Evolutionary conservation across 805 yeast species (phyloP).

Genomic region (Lipomyces japonicus): DNA sequence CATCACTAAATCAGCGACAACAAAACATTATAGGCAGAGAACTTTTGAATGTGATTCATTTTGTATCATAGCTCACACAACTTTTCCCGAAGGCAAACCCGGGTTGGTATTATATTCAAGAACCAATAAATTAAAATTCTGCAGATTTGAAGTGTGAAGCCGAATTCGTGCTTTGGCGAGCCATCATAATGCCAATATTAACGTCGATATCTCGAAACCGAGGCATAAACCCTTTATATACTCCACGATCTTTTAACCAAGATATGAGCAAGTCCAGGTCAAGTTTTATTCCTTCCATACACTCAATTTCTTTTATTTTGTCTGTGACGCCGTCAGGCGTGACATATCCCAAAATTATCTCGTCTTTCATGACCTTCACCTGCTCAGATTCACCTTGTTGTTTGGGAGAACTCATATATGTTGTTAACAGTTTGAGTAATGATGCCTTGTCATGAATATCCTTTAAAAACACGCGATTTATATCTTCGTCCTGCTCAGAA

Average conservation of each 20-base stretch:
- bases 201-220: conserved; percentile 6
- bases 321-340: conserved; percentile 8
- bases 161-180: too few species aligned
- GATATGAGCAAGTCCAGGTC: conserved; percentile 9
- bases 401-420: not conserved
- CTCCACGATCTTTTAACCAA: conserved; percentile 10
- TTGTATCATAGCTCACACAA: too few species aligned
- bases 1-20: too few species aligned
- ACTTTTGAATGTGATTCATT: too few species aligned
- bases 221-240: conserved; percentile 5
- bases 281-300: not conserved
- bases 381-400: not conserved
- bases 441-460: conserved; percentile 1
- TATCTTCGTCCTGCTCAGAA: not conserved
- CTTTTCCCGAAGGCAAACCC: too few species aligned
- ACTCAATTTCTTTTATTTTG: not conserved
- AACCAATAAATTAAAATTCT: too few species aligned
- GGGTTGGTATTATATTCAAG: too few species aligned
- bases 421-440: not conserved
- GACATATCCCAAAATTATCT: not conserved
- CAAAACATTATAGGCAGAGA: too few species aligned
- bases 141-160: too few species aligned
- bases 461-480: conserved; percentile 6
- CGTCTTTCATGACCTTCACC: not conserved
- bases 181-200: conserved; percentile 3